phyloP scores from a whole-genome alignment of 2,329 filamentous ascomycete species.

The Cucurbitaria berberidis region DNA sequence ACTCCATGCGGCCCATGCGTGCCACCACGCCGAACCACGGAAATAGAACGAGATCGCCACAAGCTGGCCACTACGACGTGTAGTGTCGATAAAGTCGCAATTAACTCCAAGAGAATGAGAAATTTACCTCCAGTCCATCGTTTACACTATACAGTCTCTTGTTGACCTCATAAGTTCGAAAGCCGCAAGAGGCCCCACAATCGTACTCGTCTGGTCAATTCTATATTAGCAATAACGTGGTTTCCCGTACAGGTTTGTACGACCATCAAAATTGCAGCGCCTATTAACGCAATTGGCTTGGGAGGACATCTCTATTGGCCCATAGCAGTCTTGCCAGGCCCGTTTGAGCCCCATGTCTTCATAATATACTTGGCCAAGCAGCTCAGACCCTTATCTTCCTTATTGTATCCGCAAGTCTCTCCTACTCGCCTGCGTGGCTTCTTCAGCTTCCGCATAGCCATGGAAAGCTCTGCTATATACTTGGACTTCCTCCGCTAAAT shows the following conservation, averaged over 20 bases:
- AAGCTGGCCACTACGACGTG: not conserved
- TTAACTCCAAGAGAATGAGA: not conserved
- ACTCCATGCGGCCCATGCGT: not conserved
- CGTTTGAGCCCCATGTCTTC: slow-evolving; percentile 17
- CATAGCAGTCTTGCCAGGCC: slow-evolving; percentile 3
- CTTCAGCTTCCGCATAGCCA: slow-evolving; percentile 3
- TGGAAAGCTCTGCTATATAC: slow-evolving; percentile 16
- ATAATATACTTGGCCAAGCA: slow-evolving; percentile 11
- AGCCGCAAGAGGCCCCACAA: slow-evolving; percentile 15
- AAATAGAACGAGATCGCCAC: not conserved
- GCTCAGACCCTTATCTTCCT: slow-evolving; percentile 16
- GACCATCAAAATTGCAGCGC: slow-evolving; percentile 12
- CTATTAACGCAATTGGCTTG: slow-evolving; percentile 14
- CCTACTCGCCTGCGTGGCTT: slow-evolving; percentile 1
- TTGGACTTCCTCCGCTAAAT: not conserved
- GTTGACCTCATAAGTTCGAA: not conserved
- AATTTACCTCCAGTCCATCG: not conserved
- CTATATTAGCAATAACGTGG: slow-evolving; percentile 30
- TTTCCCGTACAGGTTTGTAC: slow-evolving; percentile 5
- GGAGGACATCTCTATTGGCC: slow-evolving; percentile 12
- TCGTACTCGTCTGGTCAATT: slow-evolving; percentile 1
- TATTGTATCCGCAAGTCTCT: slow-evolving; percentile 11
- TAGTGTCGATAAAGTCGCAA: not conserved
- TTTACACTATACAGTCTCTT: not conserved
- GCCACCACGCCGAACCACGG: not conserved